Evolutionary conservation across 2,329 filamentous ascomycete species (phyloP).

Genomic region (Diaporthe humulicola): DNA sequence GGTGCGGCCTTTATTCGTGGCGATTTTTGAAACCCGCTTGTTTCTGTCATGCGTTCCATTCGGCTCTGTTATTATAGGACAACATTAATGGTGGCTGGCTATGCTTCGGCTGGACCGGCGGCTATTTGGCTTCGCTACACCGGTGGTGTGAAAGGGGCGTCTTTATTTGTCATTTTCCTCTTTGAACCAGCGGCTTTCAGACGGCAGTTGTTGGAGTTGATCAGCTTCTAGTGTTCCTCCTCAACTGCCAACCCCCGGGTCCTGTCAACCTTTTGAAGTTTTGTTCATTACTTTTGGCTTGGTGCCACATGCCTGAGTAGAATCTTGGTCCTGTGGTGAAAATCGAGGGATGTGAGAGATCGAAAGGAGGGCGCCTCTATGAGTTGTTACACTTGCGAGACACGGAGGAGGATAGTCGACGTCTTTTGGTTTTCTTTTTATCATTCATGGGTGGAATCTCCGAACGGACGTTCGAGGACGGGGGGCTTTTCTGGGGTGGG

Average conservation of each 20-base stretch:
- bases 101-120: conserved; percentile 41
- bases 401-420: neutral
- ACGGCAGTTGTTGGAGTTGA: conserved; percentile 8
- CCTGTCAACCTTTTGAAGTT: neutral
- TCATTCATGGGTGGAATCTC: neutral
- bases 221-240: neutral
- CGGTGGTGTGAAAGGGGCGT: conserved; percentile 6
- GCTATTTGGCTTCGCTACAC: conserved; percentile 33
- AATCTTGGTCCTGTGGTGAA: conserved; percentile 2
- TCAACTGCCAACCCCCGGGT: neutral
- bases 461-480: neutral
- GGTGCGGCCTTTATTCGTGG: conserved; percentile 14
- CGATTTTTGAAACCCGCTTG: conserved; percentile 19
- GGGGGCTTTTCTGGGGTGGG: neutral
- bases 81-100: conserved; percentile 36
- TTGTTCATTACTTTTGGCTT: neutral
- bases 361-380: neutral
- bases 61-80: conserved; percentile 31
- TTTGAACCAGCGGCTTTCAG: conserved; percentile 2
- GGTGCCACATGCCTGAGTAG: neutral
- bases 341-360: neutral
- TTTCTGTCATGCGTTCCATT: conserved; percentile 32
- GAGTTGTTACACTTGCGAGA: neutral
- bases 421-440: neutral
- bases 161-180: neutral